These are phyloP conservation scores for Calocybe gangraenosa DNA, from an alignment of 768 basidiomycete genomes.

Conservation along the genomic window DNA sequence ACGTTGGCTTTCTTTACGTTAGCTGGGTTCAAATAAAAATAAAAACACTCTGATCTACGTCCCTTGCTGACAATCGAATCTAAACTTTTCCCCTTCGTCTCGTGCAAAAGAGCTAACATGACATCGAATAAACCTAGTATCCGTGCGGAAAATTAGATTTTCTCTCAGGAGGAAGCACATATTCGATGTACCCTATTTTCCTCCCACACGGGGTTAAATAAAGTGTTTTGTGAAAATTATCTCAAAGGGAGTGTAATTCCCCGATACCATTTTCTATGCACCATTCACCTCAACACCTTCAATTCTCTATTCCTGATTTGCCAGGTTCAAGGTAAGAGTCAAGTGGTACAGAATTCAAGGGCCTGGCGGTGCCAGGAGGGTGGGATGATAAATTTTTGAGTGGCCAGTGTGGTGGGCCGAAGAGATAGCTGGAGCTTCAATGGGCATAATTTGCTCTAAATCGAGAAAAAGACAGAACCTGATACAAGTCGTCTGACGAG, in stretches of 20 bases:
- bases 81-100: conserved; percentile 39
- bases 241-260: conserved; percentile 43
- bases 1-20: not conserved
- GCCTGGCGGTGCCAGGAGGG: conserved; percentile 88
- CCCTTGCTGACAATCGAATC: conserved; percentile 94
- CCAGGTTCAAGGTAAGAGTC: conserved; percentile 68
- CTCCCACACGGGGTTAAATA: conserved; percentile 45
- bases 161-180: conserved; percentile 80
- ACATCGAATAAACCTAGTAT: conserved; percentile 90
- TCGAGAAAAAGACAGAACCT: too few species aligned
- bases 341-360: conserved; percentile 91
- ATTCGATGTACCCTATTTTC: conserved; percentile 94
- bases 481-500: too few species aligned
- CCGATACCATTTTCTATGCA: conserved; percentile 64
- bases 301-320: conserved; percentile 57
- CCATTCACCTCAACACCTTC: conserved; percentile 71
- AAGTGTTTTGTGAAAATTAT: not conserved
- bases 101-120: conserved; percentile 55
- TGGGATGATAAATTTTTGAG: conserved; percentile 92
- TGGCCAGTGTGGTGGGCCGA: conserved; percentile 70
- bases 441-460: too few species aligned
- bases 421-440: conserved; percentile 58
- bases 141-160: conserved; percentile 80
- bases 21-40: conserved; percentile 19
- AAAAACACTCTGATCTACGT: conserved; percentile 73